Conservation (phyloP, 345 rosid genomes). For the Raphanus raphanistrum region DNA sequence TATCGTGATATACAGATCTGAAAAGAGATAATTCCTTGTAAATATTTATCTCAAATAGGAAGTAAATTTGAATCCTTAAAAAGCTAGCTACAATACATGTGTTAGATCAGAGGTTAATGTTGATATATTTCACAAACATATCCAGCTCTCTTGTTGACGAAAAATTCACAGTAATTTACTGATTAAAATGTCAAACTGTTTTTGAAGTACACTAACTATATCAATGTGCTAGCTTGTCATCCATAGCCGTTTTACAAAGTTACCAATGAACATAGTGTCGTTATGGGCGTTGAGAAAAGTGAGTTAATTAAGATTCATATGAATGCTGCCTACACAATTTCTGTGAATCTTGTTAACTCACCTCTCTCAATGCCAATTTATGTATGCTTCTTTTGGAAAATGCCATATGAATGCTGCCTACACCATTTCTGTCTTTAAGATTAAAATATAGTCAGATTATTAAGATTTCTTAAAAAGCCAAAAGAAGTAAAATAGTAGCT, state of each 20-base stretch:
- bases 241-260: neutral
- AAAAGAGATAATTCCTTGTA: neutral
- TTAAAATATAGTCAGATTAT: too few relatives aligned
- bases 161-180: neutral
- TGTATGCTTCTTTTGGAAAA: neutral
- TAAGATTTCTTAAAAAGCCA: neutral
- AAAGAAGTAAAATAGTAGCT: neutral
- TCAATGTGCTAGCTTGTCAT: neutral
- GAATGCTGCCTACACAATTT: neutral
- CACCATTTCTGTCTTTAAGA: neutral
- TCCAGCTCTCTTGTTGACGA: neutral
- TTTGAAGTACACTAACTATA: neutral
- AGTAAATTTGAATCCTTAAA: neutral
- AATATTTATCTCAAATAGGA: neutral
- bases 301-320: neutral
- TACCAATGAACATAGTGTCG: neutral
- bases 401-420: neutral
- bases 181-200: neutral
- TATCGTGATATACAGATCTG: too few relatives aligned
- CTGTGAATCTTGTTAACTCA: neutral
- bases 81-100: neutral
- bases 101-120: neutral
- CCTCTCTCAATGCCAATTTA: neutral
- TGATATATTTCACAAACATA: neutral
- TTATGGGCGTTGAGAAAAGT: neutral